Percentiles rank a stretch among this genome's conserved stretches.
Evolutionary conservation across 1,139 yeast species (phyloP).

Genomic region (Nadsonia starkeyi-henricii): DNA sequence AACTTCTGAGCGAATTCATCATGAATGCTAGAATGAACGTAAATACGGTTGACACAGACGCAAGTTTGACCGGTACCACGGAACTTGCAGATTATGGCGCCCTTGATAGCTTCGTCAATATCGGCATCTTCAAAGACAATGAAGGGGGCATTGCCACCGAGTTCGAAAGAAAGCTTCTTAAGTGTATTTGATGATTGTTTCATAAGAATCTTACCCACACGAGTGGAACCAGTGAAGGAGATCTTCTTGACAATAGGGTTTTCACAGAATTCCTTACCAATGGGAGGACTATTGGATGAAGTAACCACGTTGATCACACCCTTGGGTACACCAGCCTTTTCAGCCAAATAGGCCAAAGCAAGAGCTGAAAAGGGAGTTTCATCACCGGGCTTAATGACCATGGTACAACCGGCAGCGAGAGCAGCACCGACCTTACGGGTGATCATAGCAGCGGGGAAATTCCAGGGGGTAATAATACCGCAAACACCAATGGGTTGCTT

Average conservation of each 20-base stretch:
- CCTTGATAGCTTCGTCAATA: constrained; percentile 61
- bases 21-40: constrained; percentile 48
- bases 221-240: constrained; percentile 85
- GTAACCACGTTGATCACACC: constrained; percentile 67
- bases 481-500: constrained; percentile 84
- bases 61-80: constrained; percentile 74
- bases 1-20: constrained; percentile 42
- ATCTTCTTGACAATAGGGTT: constrained; percentile 56
- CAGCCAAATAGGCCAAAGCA: constrained; percentile 60
- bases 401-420: constrained; percentile 83
- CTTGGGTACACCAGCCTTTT: constrained; percentile 74
- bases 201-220: constrained; percentile 71
- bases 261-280: constrained; percentile 61
- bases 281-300: constrained; percentile 32
- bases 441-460: constrained; percentile 91
- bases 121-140: constrained; percentile 79
- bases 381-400: constrained; percentile 78
- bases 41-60: constrained; percentile 66
- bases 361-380: constrained; percentile 83
- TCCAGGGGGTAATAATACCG: constrained; percentile 91
- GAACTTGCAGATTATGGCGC: constrained; percentile 54
- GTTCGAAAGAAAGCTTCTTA: constrained; percentile 73
- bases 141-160: constrained; percentile 92
- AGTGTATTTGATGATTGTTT: constrained; percentile 59
- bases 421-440: constrained; percentile 88